phyloP scores from a whole-genome alignment of 345 rosid species.

The Arabidopsis suecica region DNA sequence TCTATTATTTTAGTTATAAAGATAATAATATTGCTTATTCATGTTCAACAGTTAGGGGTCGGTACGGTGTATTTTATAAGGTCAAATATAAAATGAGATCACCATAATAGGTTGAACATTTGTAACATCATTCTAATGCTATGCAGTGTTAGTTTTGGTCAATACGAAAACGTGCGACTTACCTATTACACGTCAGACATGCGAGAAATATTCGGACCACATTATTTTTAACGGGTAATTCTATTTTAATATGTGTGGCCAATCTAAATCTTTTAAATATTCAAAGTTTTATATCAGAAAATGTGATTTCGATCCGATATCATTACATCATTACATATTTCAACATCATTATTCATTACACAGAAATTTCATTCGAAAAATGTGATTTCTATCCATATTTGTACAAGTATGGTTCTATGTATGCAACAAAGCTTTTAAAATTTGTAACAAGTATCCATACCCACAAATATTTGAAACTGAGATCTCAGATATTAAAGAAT shows the following conservation, averaged over 20 bases:
- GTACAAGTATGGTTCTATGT: no score
- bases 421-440: no score
- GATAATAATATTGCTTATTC: background rate
- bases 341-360: background rate
- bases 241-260: background rate
- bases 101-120: slow-evolving; percentile 21
- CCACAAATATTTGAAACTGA: no score
- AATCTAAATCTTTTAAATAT: background rate
- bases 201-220: background rate
- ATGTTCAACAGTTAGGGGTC: background rate
- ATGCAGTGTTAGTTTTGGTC: slow-evolving; percentile 18
- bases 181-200: background rate
- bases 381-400: no score
- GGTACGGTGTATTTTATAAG: background rate
- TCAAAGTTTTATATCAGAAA: background rate
- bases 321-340: no score
- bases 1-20: background rate
- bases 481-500: no score
- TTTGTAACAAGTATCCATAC: no score
- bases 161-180: slow-evolving; percentile 20
- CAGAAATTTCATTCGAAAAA: background rate
- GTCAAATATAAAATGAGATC: slow-evolving; percentile 28
- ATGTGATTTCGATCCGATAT: background rate
- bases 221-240: background rate
- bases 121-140: slow-evolving; percentile 26